phyloP scores from a whole-genome alignment of 2,329 filamentous ascomycete species.

The Botrytis sinoallii region DNA sequence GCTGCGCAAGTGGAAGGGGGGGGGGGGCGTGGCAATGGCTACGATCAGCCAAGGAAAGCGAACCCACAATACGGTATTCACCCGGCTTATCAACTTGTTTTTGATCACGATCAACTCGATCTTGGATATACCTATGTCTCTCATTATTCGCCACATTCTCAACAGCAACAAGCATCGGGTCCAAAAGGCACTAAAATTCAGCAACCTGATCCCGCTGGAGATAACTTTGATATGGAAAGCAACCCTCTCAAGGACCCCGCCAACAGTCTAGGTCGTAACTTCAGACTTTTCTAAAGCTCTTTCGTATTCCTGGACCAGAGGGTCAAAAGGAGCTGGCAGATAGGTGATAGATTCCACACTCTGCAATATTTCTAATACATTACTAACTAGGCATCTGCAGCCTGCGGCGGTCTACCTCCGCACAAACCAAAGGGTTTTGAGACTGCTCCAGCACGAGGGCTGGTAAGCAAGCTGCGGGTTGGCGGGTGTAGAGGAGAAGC shows the following conservation, averaged over 20 bases:
- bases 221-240: not conserved
- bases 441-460: not conserved
- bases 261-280: not conserved
- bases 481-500: not conserved
- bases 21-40: conserved; percentile 21
- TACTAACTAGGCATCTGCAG: not conserved
- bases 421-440: not conserved
- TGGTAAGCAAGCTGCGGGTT: not conserved
- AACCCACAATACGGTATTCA: conserved; percentile 30
- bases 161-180: conserved; percentile 36
- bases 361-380: not conserved
- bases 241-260: not conserved
- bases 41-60: conserved; percentile 32
- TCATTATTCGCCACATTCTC: conserved; percentile 36
- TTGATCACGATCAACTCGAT: conserved; percentile 28
- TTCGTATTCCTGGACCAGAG: not conserved
- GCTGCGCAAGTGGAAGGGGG: not conserved
- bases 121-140: conserved; percentile 39
- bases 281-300: not conserved
- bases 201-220: not conserved
- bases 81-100: conserved; percentile 29
- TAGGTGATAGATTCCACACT: not conserved
- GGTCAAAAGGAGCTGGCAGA: no score
- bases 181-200: not conserved
- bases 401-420: not conserved